These are phyloP conservation scores for Murraya paniculata DNA, from an alignment of 345 rosid genomes.

Conservation along the genomic window DNA sequence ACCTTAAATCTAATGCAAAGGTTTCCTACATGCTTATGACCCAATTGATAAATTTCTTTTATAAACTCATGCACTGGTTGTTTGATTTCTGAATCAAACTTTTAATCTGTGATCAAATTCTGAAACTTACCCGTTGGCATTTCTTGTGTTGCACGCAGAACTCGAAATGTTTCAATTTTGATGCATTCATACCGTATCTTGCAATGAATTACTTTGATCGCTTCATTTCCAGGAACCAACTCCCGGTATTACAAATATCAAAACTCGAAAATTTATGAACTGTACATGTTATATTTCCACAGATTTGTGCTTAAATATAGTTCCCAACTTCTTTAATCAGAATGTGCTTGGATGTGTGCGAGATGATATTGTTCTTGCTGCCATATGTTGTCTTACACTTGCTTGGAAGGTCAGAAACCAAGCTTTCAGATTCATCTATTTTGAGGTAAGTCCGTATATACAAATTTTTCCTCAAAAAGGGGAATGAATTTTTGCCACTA, in stretches of 20 bases:
- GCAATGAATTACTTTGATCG: constrained; percentile 6
- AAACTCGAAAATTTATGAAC: background rate
- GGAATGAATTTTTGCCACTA: background rate
- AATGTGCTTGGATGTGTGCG: background rate
- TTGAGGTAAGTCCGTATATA: background rate
- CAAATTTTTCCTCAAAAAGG: too few relatives aligned
- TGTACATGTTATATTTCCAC: background rate
- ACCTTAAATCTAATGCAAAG: background rate
- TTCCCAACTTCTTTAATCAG: background rate
- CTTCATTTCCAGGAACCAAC: constrained; percentile 3
- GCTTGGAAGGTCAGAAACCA: background rate
- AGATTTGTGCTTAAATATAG: too few relatives aligned
- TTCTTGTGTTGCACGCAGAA: too few relatives aligned
- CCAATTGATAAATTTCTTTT: too few relatives aligned
- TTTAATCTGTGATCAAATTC: background rate
- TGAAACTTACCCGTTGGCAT: too few relatives aligned
- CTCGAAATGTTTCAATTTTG: background rate
- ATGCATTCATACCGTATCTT: constrained; percentile 5
- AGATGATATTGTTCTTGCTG: background rate
- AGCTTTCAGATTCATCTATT: background rate
- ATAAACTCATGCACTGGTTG: background rate
- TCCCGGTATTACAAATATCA: background rate
- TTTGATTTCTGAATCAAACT: too few relatives aligned
- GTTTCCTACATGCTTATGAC: too few relatives aligned
- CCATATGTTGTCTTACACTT: background rate